Conservation (phyloP, 2,329 filamentous ascomycete species). For the Myriosclerotinia scirpicola region DNA sequence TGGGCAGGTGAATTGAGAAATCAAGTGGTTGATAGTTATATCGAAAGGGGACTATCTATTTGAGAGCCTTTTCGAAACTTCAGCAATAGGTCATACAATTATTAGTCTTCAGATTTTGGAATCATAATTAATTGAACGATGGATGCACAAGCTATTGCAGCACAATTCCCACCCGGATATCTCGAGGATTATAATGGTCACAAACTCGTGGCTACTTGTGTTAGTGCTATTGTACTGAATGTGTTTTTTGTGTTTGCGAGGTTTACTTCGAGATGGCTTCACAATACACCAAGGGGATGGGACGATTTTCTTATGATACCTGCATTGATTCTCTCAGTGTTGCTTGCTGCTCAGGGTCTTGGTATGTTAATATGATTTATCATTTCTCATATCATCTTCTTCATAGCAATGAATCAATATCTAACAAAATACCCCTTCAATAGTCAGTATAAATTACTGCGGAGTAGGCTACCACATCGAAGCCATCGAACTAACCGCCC, state of each 20-base stretch:
- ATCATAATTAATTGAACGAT: slow-evolving; percentile 2
- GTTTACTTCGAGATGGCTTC: slow-evolving; percentile 17
- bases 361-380: slow-evolving; percentile 1
- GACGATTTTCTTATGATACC: slow-evolving; percentile 24
- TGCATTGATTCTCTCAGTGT: slow-evolving; percentile 15
- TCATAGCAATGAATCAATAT: neutral
- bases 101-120: neutral
- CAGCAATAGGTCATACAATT: slow-evolving; percentile 4
- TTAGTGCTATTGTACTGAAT: slow-evolving; percentile 8
- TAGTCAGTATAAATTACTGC: slow-evolving; percentile 22
- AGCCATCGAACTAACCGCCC: neutral
- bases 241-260: slow-evolving; percentile 15
- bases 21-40: slow-evolving; percentile 15
- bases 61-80: neutral
- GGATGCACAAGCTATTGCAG: slow-evolving; percentile 9
- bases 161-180: slow-evolving; percentile 18
- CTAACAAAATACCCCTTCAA: neutral
- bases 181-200: slow-evolving; percentile 17
- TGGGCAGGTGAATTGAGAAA: slow-evolving; percentile 10
- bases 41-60: slow-evolving; percentile 4
- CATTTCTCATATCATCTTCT: neutral
- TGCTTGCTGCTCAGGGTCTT: slow-evolving; percentile 20
- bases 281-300: slow-evolving; percentile 21
- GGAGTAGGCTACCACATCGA: slow-evolving; percentile 21
- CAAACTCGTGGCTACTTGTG: slow-evolving; percentile 17